These are phyloP conservation scores for Calocybe indica DNA, from an alignment of 768 basidiomycete species.

Conservation along the genomic window DNA sequence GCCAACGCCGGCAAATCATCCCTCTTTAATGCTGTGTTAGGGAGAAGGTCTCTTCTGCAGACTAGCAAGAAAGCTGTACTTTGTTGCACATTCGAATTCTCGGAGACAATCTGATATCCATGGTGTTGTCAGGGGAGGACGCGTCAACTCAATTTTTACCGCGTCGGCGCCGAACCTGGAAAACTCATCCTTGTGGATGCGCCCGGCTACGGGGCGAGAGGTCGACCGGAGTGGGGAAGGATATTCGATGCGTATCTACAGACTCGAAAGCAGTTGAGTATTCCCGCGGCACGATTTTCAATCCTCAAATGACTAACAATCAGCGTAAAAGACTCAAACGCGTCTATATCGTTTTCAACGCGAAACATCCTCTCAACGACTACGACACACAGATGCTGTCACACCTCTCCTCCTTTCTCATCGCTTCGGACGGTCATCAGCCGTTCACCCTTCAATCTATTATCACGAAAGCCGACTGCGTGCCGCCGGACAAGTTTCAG, in stretches of 20 bases:
- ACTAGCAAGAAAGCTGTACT: slow-evolving; percentile 70
- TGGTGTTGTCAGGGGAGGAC: slow-evolving; percentile 54
- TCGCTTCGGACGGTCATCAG: slow-evolving; percentile 28
- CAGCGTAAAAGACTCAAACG: slow-evolving; percentile 48
- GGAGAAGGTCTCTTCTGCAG: slow-evolving; percentile 47
- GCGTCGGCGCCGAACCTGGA: slow-evolving; percentile 54
- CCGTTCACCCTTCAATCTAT: slow-evolving; percentile 64
- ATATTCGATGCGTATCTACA: slow-evolving; percentile 62
- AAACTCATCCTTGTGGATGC: slow-evolving; percentile 69
- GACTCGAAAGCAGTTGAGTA: slow-evolving; percentile 53
- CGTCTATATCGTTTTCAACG: slow-evolving; percentile 67
- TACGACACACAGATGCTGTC: slow-evolving; percentile 59
- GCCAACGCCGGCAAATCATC: slow-evolving; percentile 78
- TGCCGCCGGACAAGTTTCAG: slow-evolving; percentile 28
- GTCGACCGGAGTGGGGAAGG: slow-evolving; percentile 70
- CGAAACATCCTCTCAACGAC: slow-evolving; percentile 52
- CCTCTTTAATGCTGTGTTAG: slow-evolving; percentile 63
- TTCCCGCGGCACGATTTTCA: not conserved
- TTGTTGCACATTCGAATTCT: slow-evolving; percentile 7
- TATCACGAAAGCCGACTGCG: slow-evolving; percentile 64
- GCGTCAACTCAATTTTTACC: slow-evolving; percentile 63
- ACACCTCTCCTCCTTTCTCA: slow-evolving; percentile 38
- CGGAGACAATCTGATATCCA: not conserved
- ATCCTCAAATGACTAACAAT: not conserved
- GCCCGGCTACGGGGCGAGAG: slow-evolving; percentile 74